phyloP scores from a whole-genome alignment of 768 basidiomycete species.

The Mycena latifolia region DNA sequence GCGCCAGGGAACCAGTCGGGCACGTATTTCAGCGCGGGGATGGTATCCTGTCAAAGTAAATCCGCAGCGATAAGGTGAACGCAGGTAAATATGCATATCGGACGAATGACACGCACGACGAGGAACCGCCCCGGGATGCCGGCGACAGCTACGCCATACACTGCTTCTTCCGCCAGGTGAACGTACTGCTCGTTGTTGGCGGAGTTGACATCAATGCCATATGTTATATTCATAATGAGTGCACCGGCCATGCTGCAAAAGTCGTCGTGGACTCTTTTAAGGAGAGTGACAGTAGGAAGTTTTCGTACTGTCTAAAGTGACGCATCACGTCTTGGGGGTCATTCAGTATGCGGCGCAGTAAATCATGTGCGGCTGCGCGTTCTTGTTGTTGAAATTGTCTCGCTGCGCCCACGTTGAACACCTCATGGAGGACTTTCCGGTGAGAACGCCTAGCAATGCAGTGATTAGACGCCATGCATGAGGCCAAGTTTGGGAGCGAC shows the following conservation, averaged over 20 bases:
- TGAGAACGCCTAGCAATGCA: constrained; percentile 46
- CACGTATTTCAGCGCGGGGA: constrained; percentile 39
- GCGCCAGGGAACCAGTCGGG: constrained; percentile 60
- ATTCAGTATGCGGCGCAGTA: constrained; percentile 41
- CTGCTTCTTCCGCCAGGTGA: constrained; percentile 39
- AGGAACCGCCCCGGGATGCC: constrained; percentile 46
- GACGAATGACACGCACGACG: constrained; percentile 37
- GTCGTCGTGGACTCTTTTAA: too few relatives aligned
- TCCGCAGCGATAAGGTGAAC: too few relatives aligned
- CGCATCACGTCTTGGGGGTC: constrained; percentile 42
- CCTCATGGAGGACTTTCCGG: constrained; percentile 41
- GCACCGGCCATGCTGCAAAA: constrained; percentile 41
- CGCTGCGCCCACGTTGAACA: constrained; percentile 37
- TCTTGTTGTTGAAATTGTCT: constrained; percentile 40
- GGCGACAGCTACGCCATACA: constrained; percentile 40
- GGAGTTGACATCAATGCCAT: constrained; percentile 42
- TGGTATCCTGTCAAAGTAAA: constrained; percentile 4
- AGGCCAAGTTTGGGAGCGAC: too few relatives aligned
- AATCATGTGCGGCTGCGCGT: constrained; percentile 36
- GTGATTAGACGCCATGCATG: too few relatives aligned
- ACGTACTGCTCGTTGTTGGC: constrained; percentile 45
- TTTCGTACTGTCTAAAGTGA: constrained; percentile 44
- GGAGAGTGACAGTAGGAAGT: background rate
- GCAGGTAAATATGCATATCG: background rate
- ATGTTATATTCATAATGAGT: constrained; percentile 40